phyloP scores from a whole-genome alignment of 2,329 filamentous ascomycete species.

The Pseudogymnoascus sp. region DNA sequence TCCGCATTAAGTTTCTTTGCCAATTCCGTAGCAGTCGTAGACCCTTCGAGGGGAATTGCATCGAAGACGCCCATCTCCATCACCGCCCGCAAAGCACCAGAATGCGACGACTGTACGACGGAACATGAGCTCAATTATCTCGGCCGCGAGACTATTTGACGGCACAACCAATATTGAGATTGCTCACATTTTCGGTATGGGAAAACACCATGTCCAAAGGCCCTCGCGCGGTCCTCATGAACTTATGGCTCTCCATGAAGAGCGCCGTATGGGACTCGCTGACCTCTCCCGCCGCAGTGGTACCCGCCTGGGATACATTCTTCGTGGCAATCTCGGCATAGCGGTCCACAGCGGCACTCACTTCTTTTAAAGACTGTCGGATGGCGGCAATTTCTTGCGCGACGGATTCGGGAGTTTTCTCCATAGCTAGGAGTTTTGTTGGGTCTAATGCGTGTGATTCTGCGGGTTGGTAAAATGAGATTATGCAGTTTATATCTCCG shows the following conservation, averaged over 20 bases:
- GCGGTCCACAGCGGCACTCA: slow-evolving; percentile 14
- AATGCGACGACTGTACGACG: slow-evolving; percentile 11
- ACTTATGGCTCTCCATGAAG: slow-evolving; percentile 4
- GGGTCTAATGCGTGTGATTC: not conserved
- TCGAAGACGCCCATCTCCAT: slow-evolving; percentile 18
- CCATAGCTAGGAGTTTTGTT: not conserved
- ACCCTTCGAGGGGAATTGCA: slow-evolving; percentile 18
- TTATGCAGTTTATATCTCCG: not conserved
- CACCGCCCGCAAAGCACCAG: slow-evolving; percentile 16
- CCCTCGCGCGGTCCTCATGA: slow-evolving; percentile 10
- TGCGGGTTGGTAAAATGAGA: not conserved
- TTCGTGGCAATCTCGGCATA: slow-evolving; percentile 14
- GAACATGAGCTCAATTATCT: not conserved
- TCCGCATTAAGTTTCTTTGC: slow-evolving; percentile 14
- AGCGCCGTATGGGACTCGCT: slow-evolving; percentile 12
- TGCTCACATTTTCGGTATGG: slow-evolving; percentile 18
- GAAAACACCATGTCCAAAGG: slow-evolving; percentile 18
- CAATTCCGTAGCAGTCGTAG: slow-evolving; percentile 18
- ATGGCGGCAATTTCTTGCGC: slow-evolving; percentile 16
- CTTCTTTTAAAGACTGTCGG: slow-evolving; percentile 13
- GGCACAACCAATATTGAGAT: not conserved
- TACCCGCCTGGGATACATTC: slow-evolving; percentile 11
- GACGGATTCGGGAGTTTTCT: slow-evolving; percentile 11
- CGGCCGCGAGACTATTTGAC: not conserved
- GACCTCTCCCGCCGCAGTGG: slow-evolving; percentile 10